phyloP scores from a whole-genome alignment of 192 early-diverging fungal species.

The Linderina pennispora region DNA sequence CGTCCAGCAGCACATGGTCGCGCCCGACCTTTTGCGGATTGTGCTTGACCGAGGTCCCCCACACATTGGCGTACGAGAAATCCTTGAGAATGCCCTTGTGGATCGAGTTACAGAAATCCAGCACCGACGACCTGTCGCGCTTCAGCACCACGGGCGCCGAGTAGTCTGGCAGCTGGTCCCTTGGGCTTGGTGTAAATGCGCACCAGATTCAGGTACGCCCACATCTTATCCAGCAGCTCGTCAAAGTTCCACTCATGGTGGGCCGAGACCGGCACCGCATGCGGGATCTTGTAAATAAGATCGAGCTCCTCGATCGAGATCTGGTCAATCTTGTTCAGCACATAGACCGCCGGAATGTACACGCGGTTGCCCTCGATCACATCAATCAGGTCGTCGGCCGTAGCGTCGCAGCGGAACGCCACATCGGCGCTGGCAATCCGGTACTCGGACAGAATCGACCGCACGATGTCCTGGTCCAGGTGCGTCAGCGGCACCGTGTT shows the following conservation, averaged over 20 bases:
- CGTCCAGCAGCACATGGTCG: conserved; percentile 84
- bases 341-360: conserved; percentile 95
- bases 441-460: conserved; percentile 93
- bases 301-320: conserved; percentile 95
- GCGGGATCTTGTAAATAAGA: conserved; percentile 94
- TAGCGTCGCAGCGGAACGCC: conserved; percentile 87
- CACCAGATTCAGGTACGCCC: conserved; percentile 70
- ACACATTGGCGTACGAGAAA: conserved; percentile 91
- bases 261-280: conserved; percentile 78
- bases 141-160: conserved; percentile 86
- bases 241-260: conserved; percentile 97
- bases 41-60: conserved; percentile 94
- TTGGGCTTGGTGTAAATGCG: conserved; percentile 91
- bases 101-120: conserved; percentile 95
- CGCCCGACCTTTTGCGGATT: conserved; percentile 97
- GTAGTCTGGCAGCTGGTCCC: conserved; percentile 93
- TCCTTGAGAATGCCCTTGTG: conserved; percentile 90
- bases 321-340: conserved; percentile 98
- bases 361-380: conserved; percentile 91
- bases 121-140: conserved; percentile 57
- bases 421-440: conserved; percentile 96
- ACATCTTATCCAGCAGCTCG: conserved; percentile 82
- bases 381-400: conserved; percentile 95
- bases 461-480: conserved; percentile 84
- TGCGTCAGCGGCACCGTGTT: conserved; percentile 86